A percentile compares a stretch with the other conserved stretches of the same genome.
These are phyloP conservation scores for Hypoxylon sp. DNA, from an alignment of 2,329 filamentous ascomycete species.

Conservation along the genomic window DNA sequence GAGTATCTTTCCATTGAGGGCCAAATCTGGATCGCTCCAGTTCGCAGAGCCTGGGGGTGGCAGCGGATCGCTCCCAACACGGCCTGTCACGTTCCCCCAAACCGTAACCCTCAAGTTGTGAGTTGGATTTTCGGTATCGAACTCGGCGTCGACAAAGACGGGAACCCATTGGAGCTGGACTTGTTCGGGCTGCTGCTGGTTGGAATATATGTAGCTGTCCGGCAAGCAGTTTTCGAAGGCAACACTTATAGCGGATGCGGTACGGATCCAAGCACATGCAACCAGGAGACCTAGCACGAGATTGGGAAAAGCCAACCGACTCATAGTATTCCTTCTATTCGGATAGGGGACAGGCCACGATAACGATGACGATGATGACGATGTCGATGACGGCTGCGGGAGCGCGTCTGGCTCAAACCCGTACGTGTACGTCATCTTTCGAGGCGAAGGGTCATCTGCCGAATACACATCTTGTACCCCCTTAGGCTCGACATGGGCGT, in stretches of 20 bases:
- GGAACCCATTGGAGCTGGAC: conserved; percentile 81
- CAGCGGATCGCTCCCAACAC: conserved; percentile 62
- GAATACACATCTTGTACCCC: conserved; percentile 30
- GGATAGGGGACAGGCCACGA: neutral
- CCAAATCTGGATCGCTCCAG: conserved; percentile 68
- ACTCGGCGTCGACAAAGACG: conserved; percentile 74
- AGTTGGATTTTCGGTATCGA: conserved; percentile 66
- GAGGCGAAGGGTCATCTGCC: conserved; percentile 15
- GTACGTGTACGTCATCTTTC: conserved; percentile 26
- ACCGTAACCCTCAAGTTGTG: conserved; percentile 79
- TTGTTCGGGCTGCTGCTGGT: conserved; percentile 50
- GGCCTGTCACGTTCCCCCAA: conserved; percentile 90
- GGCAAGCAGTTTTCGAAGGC: conserved; percentile 85
- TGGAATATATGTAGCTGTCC: conserved; percentile 63
- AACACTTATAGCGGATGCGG: conserved; percentile 70
- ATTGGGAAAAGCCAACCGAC: conserved; percentile 10
- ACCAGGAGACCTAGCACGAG: conserved; percentile 43
- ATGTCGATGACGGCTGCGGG: too few relatives aligned
- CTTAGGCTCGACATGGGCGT: conserved; percentile 19
- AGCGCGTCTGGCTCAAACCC: conserved; percentile 7
- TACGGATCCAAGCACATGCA: conserved; percentile 49
- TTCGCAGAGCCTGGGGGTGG: conserved; percentile 65
- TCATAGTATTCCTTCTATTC: conserved; percentile 2
- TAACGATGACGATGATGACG: too few relatives aligned
- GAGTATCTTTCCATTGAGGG: conserved; percentile 78